A percentile compares a stretch with the other conserved stretches of the same genome.
Evolutionary conservation across 164 flowering plant species (phyloP).

Genomic region (Umbilicus rupestris): DNA sequence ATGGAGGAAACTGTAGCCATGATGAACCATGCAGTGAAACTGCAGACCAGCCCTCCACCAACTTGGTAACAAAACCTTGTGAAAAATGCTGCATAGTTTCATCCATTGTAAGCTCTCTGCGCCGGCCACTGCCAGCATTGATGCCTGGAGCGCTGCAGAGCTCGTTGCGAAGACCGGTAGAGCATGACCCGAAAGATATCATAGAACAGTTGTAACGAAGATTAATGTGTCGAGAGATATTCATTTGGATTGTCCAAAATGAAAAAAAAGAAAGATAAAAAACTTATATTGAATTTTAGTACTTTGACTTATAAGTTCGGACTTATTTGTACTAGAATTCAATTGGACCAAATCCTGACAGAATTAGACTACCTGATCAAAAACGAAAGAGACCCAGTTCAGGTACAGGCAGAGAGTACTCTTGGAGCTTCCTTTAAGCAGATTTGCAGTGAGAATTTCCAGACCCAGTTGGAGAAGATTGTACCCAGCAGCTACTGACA

Average conservation of each 20-base stretch:
- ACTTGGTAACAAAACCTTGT: constrained; percentile 61
- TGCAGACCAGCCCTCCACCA: constrained; percentile 41
- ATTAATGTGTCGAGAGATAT: too few relatives aligned
- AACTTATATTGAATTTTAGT: too few relatives aligned
- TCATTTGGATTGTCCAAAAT: too few relatives aligned
- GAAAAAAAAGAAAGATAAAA: too few relatives aligned
- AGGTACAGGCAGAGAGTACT: constrained; percentile 10
- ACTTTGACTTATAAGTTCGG: too few relatives aligned
- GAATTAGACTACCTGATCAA: constrained; percentile 76
- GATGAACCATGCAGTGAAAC: constrained; percentile 23
- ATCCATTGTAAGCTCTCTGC: constrained; percentile 41
- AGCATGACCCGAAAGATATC: constrained; percentile 29
- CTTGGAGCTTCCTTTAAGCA: neutral
- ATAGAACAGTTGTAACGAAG: neutral
- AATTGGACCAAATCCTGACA: too few relatives aligned
- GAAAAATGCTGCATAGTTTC: constrained; percentile 58
- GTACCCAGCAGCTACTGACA: constrained; percentile 42
- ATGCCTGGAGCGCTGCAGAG: constrained; percentile 36
- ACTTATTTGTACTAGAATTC: too few relatives aligned
- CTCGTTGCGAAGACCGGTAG: constrained; percentile 33
- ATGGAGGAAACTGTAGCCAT: constrained; percentile 32
- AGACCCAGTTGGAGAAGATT: constrained; percentile 39
- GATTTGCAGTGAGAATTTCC: neutral
- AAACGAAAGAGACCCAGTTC: constrained; percentile 39
- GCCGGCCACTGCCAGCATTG: constrained; percentile 46